Evolutionary conservation across 2,329 filamentous ascomycete species (phyloP).

Genomic region (Incumbomyces delicatus): DNA sequence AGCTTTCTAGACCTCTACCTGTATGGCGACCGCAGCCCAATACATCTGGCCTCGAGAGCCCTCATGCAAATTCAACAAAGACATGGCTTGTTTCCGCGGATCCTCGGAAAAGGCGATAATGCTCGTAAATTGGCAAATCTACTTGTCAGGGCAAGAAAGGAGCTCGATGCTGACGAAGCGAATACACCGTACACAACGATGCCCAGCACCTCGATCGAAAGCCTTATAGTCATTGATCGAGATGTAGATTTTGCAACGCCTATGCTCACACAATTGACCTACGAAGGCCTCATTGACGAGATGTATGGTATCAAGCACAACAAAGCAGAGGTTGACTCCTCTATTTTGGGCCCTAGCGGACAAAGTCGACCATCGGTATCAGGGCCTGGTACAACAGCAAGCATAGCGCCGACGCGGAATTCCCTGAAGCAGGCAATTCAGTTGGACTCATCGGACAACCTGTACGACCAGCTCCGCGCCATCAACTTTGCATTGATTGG

Average conservation of each 20-base stretch:
- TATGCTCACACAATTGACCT: slow-evolving; percentile 87
- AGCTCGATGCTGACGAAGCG: slow-evolving; percentile 67
- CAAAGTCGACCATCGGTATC: slow-evolving; percentile 40
- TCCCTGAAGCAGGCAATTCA: slow-evolving; percentile 77
- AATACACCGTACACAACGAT: slow-evolving; percentile 38
- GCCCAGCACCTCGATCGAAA: slow-evolving; percentile 81
- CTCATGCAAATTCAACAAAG: slow-evolving; percentile 89
- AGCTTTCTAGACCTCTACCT: slow-evolving; percentile 82
- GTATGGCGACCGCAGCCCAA: slow-evolving; percentile 80
- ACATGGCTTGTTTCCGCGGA: slow-evolving; percentile 86
- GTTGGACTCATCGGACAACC: slow-evolving; percentile 77
- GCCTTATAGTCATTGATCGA: slow-evolving; percentile 86
- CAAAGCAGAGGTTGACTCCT: slow-evolving; percentile 84
- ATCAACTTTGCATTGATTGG: slow-evolving; percentile 94
- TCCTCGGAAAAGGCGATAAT: slow-evolving; percentile 92
- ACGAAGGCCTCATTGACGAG: slow-evolving; percentile 92
- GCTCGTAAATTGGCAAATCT: slow-evolving; percentile 81
- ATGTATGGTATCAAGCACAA: slow-evolving; percentile 86
- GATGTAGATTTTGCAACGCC: slow-evolving; percentile 90
- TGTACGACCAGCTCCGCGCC: slow-evolving; percentile 80
- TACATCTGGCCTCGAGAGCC: slow-evolving; percentile 78
- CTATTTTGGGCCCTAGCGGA: slow-evolving; percentile 68
- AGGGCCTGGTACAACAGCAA: slow-evolving; percentile 45
- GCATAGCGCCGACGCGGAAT: slow-evolving; percentile 42
- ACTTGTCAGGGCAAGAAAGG: slow-evolving; percentile 81